Percentiles rank a stretch among this genome's conserved stretches.
phyloP scores from a whole-genome alignment of 176 grass and related monocot genomes.

The Pharus latifolius region DNA sequence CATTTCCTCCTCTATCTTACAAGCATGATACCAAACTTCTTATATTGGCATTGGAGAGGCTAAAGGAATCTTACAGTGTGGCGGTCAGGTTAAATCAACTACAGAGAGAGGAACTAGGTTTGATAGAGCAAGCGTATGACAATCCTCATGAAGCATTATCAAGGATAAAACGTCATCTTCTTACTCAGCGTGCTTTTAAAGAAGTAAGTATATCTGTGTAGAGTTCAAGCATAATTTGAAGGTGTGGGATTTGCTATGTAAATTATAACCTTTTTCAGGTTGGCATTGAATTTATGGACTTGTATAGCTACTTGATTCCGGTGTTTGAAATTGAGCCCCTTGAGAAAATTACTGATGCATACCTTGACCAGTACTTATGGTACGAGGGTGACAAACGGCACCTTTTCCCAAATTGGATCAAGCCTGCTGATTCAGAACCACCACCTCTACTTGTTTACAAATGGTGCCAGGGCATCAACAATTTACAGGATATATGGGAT shows the following conservation, averaged over 20 bases:
- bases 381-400: slow-evolving; percentile 95
- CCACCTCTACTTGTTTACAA: slow-evolving; percentile 95
- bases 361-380: slow-evolving; percentile 99
- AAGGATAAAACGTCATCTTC: slow-evolving; percentile 94
- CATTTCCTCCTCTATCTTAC: slow-evolving; percentile 90
- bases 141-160: slow-evolving; percentile 96
- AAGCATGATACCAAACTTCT: slow-evolving; percentile 99
- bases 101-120: slow-evolving; percentile 84
- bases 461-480: slow-evolving; percentile 99
- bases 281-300: slow-evolving; percentile 96
- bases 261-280: too few species aligned
- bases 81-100: slow-evolving; percentile 89
- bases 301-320: slow-evolving; percentile 97
- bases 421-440: slow-evolving; percentile 97
- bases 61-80: slow-evolving; percentile 98
- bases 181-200: slow-evolving; percentile 98
- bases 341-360: slow-evolving; percentile 98
- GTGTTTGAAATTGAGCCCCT: slow-evolving; percentile 98
- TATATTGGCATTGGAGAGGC: slow-evolving; percentile 82
- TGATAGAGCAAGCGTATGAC: slow-evolving; percentile 97
- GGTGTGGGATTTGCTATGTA: too few species aligned
- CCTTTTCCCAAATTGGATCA: slow-evolving; percentile 97
- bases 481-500: slow-evolving; percentile 89
- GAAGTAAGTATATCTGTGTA: too few species aligned
- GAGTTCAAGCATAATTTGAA: too few species aligned